Base-by-base conservation (phyloP, 345 rosid species). In the Schrenkiella parvula region DNA sequence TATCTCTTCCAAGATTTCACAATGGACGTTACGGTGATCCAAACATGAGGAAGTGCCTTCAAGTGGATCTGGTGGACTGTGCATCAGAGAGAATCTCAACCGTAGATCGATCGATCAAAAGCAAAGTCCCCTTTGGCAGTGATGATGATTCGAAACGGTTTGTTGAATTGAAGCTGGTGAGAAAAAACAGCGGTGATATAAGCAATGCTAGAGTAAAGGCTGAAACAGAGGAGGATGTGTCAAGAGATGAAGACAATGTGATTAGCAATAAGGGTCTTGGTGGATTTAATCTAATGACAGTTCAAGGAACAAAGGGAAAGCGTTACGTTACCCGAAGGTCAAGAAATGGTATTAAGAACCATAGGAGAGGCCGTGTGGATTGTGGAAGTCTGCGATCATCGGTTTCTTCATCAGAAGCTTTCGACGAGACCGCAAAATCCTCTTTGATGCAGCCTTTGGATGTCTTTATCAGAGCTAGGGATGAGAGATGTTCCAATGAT, bases 1-100 rank as follows among this genome's bases (percentile, higher is more conserved):
- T 80, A 29, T 15, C 68, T 56, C 78, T 83, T 58, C 92, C 96
- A 5, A 87, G 79, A 35, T 82, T 84, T 66, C 83, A 86, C 72
- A 78, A 82, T 42, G 84, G 89, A 68, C 80, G 73, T 58, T 89
- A 85, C 46, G 79, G 63, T n/a, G 76, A 64, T 38, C 47, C 77
- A 13, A 64, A 64, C 54, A 67, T 46, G 52, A 62, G 14, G 34
- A 77, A 67, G 4, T 82, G 82, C 39, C 73, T 86, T 57, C 48
- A 84, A 32, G 79, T 72, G 12, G 32, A 79, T 69, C 37, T 65
- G 4, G 78, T 58, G 9, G 29, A 56, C 28, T 38, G 37, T 38
- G 79, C 90, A 15, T 65, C 82, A 0, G 72, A 79, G 66, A 81
- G 78, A 48, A 77, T 86, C 61, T 79, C 83, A 22, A 43, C 81